Base-by-base conservation (phyloP, 768 basidiomycete genomes). In the Kwoniella sp. region DNA sequence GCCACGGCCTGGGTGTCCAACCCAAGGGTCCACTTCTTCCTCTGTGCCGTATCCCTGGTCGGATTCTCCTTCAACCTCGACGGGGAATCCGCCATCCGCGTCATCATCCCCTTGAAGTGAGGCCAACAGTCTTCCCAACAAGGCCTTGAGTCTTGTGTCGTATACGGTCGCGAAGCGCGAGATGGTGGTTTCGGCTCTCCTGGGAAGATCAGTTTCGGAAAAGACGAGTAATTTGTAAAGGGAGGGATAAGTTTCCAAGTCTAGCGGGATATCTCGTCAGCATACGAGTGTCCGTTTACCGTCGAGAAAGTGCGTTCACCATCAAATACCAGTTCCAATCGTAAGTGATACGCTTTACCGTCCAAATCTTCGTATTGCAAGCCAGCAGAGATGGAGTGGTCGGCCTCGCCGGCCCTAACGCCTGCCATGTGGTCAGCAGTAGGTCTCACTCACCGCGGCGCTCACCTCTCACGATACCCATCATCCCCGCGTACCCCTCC, bases 31-130 rank as follows among this genome's bases (percentile, higher is more conserved):
- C 6, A n/a, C 41, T 10, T 32, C 38, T 8, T 43, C 53, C 32
- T 37, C 46, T 14, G 32, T 50, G 11, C 33, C 49, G 43, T 29
- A 22, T 53, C 45, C 9, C 45, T 36, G n/a, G 23, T 36, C 37
- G 5, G 11, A n/a, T 29, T 43, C 53, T 19, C 19, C 28, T 22
- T 39, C 46, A 32, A 48, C 53, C 8, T 42, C 50, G 15, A 36
- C 15, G 10, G 53, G 38, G 4, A 26, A 26, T 0, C 64, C 58
- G 6, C 60, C 64, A 32, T 49, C 52, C 10, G 58, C 61, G n/a
- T 66, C 60, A 31, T 66, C 61, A 28, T 66, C 64, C 3, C 64
- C 64, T 48, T 66, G 64, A 12, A 66, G 33, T 7, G 60, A 56
- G 15, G 37, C 44, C 9, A 66, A 26, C 10, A 66, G 14, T 22